Percentiles rank a stretch among this genome's conserved stretches.
Conservation (phyloP, 163 green algal genomes). For the Scenedesmus sp. region DNA sequence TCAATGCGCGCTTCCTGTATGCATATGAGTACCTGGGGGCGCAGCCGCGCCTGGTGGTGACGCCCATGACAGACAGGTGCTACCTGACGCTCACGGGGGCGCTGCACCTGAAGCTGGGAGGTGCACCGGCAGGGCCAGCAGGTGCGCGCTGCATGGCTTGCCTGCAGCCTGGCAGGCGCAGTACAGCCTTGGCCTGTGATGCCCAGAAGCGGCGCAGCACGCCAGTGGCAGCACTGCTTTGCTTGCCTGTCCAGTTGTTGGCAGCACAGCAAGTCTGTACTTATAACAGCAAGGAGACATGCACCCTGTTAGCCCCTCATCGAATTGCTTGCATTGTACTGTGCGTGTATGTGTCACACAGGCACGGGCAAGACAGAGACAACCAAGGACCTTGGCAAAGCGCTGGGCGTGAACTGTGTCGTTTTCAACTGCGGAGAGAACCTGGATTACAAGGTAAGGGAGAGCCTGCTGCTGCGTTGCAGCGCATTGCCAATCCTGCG, state of each 20-base stretch:
- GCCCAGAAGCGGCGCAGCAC: neutral
- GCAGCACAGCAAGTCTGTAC: neutral
- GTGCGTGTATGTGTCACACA: constrained; percentile 4
- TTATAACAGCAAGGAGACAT: too few relatives aligned
- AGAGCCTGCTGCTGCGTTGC: constrained; percentile 59
- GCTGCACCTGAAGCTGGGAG: constrained; percentile 90
- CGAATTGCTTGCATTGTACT: neutral
- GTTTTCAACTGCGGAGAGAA: constrained; percentile 96
- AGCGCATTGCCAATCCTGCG: neutral
- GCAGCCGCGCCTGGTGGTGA: constrained; percentile 87
- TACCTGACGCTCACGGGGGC: constrained; percentile 92
- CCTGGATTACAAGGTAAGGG: constrained; percentile 86
- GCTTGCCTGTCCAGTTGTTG: neutral
- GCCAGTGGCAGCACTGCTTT: neutral
- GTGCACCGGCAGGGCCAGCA: constrained; percentile 86
- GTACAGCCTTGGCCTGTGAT: neutral
- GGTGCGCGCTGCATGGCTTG: constrained; percentile 44
- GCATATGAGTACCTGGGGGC: constrained; percentile 92
- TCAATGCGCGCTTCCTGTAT: constrained; percentile 85
- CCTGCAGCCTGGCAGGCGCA: neutral
- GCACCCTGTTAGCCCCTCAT: too few relatives aligned
- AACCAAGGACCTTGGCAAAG: constrained; percentile 91
- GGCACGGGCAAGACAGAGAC: constrained; percentile 92
- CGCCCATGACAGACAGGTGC: constrained; percentile 91
- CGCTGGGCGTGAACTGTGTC: constrained; percentile 89